Evolutionary conservation across 305 asterid genomes (phyloP), one percentile per base, ranked within the genome.

Genomic region (Lippia alba): DNA sequence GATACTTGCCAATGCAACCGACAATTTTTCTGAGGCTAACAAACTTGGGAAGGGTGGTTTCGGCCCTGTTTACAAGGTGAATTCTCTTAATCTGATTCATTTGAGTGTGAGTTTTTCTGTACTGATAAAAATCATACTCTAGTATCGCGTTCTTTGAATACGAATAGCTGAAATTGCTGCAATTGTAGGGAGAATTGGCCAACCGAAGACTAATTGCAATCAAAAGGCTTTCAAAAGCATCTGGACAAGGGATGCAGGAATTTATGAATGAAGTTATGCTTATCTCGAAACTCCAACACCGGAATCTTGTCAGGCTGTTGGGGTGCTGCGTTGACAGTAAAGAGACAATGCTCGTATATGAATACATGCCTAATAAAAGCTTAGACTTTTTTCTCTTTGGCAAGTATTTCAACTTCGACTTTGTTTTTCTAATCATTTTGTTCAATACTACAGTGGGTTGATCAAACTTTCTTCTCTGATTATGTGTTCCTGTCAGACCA

Each of bases 11-110:
- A 76, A 61, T 40, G 90, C 87, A 16, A 85, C 90, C 2, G 54
- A 82, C 39, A 54, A 61, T 51, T 82, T 85, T 66, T 72, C 76
- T 1, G 60, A 55, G 6, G 72, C 55, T 45, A 82, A 69, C 73
- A 76, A 74, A 78, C 90, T 85, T n/a, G 90, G 87, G 67, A 71
- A 76, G 68, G 90, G 87, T 49, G 87, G 89, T 16, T 85, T 82
- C 66, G 87, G 87, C 49, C 71, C 90, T 3, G 87, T 85, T 46
- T 82, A 80, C 74, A 85, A 78, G 83, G 89, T 84, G 63, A 19
- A n/a, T 12, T 11, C n/a, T 18, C 60, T 34, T 30, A 1, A 39
- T 54, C 32, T 46, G 16, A 6, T 64, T 36, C 36, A 7, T 36
- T n/a, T n/a, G n/a, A n/a, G n/a, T n/a, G n/a, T n/a, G n/a, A n/a